Percentiles rank a stretch among this genome's conserved stretches.
These are phyloP conservation scores for Astrothelium macrocarpum DNA, from an alignment of 495 filamentous ascomycete species.

Conservation along the genomic window DNA sequence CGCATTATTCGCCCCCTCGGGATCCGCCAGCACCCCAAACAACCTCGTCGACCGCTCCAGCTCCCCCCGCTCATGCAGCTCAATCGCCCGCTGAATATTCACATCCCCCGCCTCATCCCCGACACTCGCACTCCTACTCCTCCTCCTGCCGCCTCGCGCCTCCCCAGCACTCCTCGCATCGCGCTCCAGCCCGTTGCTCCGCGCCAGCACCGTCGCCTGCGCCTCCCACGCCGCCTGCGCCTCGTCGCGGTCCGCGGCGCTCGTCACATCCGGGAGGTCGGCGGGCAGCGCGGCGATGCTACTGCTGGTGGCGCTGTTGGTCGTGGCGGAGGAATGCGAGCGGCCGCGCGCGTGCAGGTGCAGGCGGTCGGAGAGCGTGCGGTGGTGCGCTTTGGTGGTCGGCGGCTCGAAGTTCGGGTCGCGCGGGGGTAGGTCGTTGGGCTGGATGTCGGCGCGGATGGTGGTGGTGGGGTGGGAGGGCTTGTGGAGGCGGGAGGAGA, in stretches of 20 bases:
- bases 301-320: constrained; percentile 32
- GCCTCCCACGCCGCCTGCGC: constrained; percentile 69
- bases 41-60: constrained; percentile 68
- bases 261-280: constrained; percentile 56
- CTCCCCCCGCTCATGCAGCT: constrained; percentile 75
- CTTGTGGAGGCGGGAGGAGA: constrained; percentile 31
- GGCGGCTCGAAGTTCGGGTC: constrained; percentile 28
- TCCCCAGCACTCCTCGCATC: constrained; percentile 6
- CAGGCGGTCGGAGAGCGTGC: constrained; percentile 55
- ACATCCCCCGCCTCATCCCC: constrained; percentile 42
- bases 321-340: constrained; percentile 35
- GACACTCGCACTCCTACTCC: constrained; percentile 14
- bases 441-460: constrained; percentile 12
- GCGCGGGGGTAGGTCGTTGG: not conserved
- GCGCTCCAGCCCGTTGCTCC: constrained; percentile 44
- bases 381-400: constrained; percentile 24
- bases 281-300: constrained; percentile 60
- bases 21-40: constrained; percentile 82
- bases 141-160: not conserved
- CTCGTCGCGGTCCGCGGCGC: constrained; percentile 41
- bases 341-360: constrained; percentile 50
- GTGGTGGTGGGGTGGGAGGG: constrained; percentile 23
- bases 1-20: constrained; percentile 76
- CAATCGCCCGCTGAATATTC: constrained; percentile 92
- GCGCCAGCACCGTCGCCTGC: constrained; percentile 73